phyloP scores from a whole-genome alignment of 1,284 basidiomycete species.

The Rhodotorula sp. region DNA sequence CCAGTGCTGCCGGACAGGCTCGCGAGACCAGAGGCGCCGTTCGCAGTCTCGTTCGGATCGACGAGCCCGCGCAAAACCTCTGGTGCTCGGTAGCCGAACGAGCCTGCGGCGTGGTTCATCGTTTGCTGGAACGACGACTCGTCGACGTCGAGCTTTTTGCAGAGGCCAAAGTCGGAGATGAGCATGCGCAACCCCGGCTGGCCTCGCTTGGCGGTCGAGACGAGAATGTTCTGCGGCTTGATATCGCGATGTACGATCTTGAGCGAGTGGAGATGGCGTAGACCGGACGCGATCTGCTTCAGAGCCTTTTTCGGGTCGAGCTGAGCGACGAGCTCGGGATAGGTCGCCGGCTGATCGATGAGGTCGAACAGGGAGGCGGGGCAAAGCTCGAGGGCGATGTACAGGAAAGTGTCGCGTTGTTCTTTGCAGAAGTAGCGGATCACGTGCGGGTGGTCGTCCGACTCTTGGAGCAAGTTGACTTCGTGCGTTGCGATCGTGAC shows the following conservation, averaged over 20 bases:
- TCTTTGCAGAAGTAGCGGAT: conserved; percentile 97
- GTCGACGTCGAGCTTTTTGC: conserved; percentile 85
- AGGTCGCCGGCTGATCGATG: conserved; percentile 70
- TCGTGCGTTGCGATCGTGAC: conserved; percentile 92
- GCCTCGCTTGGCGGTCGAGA: conserved; percentile 63
- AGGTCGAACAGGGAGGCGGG: conserved; percentile 91
- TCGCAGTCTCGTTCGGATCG: conserved; percentile 66
- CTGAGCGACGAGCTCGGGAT: conserved; percentile 59
- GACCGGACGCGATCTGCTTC: conserved; percentile 78
- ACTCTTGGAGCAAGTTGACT: conserved; percentile 89
- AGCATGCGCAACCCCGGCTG: conserved; percentile 67
- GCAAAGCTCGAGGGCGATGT: conserved; percentile 95
- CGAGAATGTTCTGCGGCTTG: conserved; percentile 96
- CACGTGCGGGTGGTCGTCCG: conserved; percentile 97
- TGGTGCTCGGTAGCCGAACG: conserved; percentile 90
- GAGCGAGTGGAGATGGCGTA: conserved; percentile 86
- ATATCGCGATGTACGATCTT: conserved; percentile 98
- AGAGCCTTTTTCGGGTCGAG: conserved; percentile 87
- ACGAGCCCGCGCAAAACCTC: conserved; percentile 90
- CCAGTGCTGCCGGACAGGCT: conserved; percentile 23
- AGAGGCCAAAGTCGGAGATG: conserved; percentile 92
- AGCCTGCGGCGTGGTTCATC: conserved; percentile 69
- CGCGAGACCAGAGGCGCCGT: conserved; percentile 20
- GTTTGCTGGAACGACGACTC: conserved; percentile 87
- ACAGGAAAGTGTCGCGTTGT: conserved; percentile 85